Evolutionary conservation across 1,284 basidiomycete genomes (phyloP).

Genomic region (Ganoderma boninense): DNA sequence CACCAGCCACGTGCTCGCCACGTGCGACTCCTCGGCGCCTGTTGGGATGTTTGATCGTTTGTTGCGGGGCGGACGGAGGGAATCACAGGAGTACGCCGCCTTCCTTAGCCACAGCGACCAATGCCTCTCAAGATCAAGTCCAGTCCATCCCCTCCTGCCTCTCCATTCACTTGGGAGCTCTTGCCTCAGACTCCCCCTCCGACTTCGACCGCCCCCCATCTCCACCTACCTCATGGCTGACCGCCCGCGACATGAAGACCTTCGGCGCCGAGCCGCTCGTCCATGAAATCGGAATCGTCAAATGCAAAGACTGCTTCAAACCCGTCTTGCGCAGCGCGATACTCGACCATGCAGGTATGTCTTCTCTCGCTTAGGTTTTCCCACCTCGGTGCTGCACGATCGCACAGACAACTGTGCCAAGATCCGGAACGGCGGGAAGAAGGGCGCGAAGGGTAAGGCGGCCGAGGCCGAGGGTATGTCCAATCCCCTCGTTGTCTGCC

Average conservation of each 20-base stretch:
- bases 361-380: not conserved
- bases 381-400: slow-evolving; percentile 4
- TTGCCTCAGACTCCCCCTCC: slow-evolving; percentile 47
- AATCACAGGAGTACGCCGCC: too few relatives aligned
- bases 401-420: slow-evolving; percentile 66
- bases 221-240: slow-evolving; percentile 84
- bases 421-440: slow-evolving; percentile 65
- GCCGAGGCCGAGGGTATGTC: slow-evolving; percentile 33
- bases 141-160: slow-evolving; percentile 44
- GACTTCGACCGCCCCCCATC: slow-evolving; percentile 47
- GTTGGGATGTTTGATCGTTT: not conserved
- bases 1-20: not conserved
- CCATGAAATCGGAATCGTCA: slow-evolving; percentile 74
- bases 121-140: slow-evolving; percentile 70
- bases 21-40: not conserved
- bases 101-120: slow-evolving; percentile 4
- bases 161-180: slow-evolving; percentile 68
- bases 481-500: slow-evolving; percentile 2
- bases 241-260: slow-evolving; percentile 87
- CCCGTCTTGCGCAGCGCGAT: slow-evolving; percentile 80
- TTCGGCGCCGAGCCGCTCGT: slow-evolving; percentile 80
- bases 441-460: slow-evolving; percentile 61
- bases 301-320: slow-evolving; percentile 82
- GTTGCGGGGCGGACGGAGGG: not conserved
- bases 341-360: slow-evolving; percentile 76